These are phyloP conservation scores for Arabis alpina DNA, from an alignment of 345 rosid species.

Conservation along the genomic window DNA sequence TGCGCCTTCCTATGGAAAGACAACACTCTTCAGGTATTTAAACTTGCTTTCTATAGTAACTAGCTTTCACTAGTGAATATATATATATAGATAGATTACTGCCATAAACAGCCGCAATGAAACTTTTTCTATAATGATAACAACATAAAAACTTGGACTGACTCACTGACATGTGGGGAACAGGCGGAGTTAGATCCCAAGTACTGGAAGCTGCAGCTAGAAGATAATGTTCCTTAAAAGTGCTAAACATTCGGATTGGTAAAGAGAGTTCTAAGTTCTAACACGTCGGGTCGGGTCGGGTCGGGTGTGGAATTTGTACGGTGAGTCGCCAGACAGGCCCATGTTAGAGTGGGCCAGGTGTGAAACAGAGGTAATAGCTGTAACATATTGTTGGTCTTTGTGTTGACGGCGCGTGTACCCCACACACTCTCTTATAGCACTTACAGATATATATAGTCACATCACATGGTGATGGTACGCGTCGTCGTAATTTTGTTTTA, in stretches of 20 bases:
- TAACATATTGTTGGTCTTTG: constrained; percentile 1
- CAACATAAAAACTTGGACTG: neutral
- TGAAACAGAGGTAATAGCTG: constrained; percentile 1
- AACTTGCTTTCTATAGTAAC: too few relatives aligned
- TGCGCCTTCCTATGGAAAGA: constrained; percentile 52
- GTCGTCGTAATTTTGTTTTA: constrained; percentile 1
- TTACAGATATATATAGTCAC: too few relatives aligned
- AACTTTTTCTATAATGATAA: neutral
- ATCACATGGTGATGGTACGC: constrained; percentile 28
- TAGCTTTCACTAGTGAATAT: too few relatives aligned
- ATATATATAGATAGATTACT: too few relatives aligned
- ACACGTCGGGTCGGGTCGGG: neutral
- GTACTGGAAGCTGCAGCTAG: constrained; percentile 46
- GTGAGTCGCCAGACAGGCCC: neutral
- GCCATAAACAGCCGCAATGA: neutral
- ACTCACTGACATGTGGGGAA: constrained; percentile 13
- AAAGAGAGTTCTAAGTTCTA: constrained; percentile 2
- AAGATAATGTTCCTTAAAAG: constrained; percentile 30
- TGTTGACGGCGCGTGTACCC: constrained; percentile 26
- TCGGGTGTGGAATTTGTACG: too few relatives aligned
- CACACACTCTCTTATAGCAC: neutral
- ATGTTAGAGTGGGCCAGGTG: constrained; percentile 5
- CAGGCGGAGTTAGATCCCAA: constrained; percentile 45
- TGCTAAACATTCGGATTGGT: neutral
- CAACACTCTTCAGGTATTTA: constrained; percentile 46